Evolutionary conservation across 2,329 filamentous ascomycete species (phyloP), one percentile per base, ranked within the genome.

Genomic region (Phoma sp.): DNA sequence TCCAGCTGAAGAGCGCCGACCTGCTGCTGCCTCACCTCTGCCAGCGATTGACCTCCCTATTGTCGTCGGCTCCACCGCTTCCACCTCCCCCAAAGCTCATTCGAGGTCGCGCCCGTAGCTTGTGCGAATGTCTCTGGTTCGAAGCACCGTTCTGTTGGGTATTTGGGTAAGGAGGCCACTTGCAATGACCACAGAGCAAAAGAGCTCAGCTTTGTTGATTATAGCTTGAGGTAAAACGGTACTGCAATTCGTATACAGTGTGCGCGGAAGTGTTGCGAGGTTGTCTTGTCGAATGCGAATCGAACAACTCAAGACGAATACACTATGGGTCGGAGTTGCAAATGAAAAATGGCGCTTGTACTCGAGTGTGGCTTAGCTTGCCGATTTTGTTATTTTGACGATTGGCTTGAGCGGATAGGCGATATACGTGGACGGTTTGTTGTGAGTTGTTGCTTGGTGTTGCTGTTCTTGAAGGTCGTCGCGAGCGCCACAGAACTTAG

Each of bases 1-100:
- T 59, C 60, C 60, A 59, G 23, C 54, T 53, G 46, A 56, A 62
- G 62, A 67, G 62, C 63, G 60, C 56, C 58, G 57, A 50, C 51
- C 52, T 59, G 32, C 39, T 47, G 40, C 43, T 43, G 44, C 33
- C 30, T 22, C 52, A 42, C 60, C 54, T 59, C 61, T 53, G n/a
- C 50, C 54, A 41, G 52, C 53, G 18, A 24, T 42, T 37, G 38
- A 52, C 33, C 58, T 57, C 46, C 36, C 60, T 29, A 9, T 57
- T 52, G 37, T 55, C 10, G 39, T 45, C 43, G 49, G 43, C 47
- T 35, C 60, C 52, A 49, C 51, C 57, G 29, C 46, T 47, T 49
- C 54, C 46, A 41, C 51, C 46, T 33, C 38, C 46, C 23, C 50
- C 29, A 50, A 39, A 29, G 14, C 41, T 50, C 46, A 49, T 55